Conservation (phyloP, 192 early-diverging fungal species). For the Coemansia guatemalensis region DNA sequence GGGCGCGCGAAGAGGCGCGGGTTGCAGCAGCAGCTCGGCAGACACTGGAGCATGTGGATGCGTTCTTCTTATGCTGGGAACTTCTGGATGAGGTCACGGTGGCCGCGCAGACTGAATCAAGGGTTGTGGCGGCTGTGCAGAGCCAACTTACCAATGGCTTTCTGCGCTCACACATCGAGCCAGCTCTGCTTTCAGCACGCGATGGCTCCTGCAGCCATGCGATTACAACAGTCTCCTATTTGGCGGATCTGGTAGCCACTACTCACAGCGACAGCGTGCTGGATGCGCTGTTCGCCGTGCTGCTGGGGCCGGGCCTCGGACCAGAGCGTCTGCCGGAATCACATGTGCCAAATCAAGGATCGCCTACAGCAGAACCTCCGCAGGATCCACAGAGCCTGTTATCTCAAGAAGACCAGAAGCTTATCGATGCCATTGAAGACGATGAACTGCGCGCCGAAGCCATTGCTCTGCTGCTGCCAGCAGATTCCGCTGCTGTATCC, state of each 20-base stretch:
- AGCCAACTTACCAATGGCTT: conserved; percentile 38
- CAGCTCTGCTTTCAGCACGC: conserved; percentile 23
- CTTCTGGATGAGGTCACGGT: conserved; percentile 42
- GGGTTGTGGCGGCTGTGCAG: conserved; percentile 27
- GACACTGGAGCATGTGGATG: conserved; percentile 39
- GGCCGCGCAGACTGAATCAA: conserved; percentile 7
- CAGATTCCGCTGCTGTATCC: conserved; percentile 6
- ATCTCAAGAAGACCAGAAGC: conserved; percentile 36
- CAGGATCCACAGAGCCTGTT: not conserved
- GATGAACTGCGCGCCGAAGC: conserved; percentile 48
- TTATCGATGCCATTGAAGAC: conserved; percentile 43
- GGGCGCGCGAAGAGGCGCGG: conserved; percentile 27
- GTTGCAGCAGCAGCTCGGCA: conserved; percentile 18
- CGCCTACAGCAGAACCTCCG: not conserved
- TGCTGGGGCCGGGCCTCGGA: conserved; percentile 35
- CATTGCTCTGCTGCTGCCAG: conserved; percentile 31
- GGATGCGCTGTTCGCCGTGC: conserved; percentile 41
- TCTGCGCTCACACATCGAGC: conserved; percentile 44
- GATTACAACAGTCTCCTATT: conserved; percentile 37
- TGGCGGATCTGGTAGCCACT: conserved; percentile 35
- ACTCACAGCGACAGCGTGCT: conserved; percentile 38
- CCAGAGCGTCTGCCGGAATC: conserved; percentile 28
- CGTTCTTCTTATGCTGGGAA: conserved; percentile 52
- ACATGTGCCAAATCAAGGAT: too few relatives aligned
- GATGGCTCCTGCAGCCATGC: conserved; percentile 36